Base-by-base conservation (phyloP, 2,329 filamentous ascomycete species). In the Penicillium griseofulvum region DNA sequence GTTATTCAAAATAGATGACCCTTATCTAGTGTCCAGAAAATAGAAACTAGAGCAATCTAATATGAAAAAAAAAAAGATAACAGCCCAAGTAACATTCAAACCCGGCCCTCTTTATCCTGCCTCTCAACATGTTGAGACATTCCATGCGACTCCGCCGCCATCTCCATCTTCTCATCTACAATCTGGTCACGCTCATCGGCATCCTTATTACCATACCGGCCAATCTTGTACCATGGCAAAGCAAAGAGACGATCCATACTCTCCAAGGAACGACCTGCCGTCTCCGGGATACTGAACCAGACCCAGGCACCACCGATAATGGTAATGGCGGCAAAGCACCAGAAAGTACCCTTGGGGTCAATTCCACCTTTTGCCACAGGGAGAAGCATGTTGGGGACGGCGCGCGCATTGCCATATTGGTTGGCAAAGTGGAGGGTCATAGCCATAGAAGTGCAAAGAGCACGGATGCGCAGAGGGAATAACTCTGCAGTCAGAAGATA, bases 341-440 rank as follows among this genome's bases (percentile, higher is more conserved):
- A 87, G 77, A 92, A 92, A 0, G 89, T 91, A 0, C 89, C 89
- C 56, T 81, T 83, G 26, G 76, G 76, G 0, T 75, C 78, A 68
- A 83, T 78, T 28, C 74, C 72, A 9, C 72, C 73, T 5, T 66
- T 42, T 0, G 56, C 45, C 14, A 58, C 56, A 2, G 61, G 53
- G 1, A 91, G 78, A 42, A 92, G 82, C 87, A 91, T 90, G 61
- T 85, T 83, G 1, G 88, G 89, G 0, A 91, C 86, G 0, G 89
- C 87, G 34, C 89, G 86, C 1, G 84, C 81, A 75, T 89, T 91
- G 26, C 88, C 89, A 68, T 90, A 91, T 72, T 91, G 87, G 71
- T 90, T 90, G 56, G 82, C 86, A 67, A 91, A 91, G 72, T 92
- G 88, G 56, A 91, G 81, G 0, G 85, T 88, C 89, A 91, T 91